These are phyloP conservation scores for Phytophthora cactorum DNA, from an alignment of 352 stramenopile species.

Conservation along the genomic window DNA sequence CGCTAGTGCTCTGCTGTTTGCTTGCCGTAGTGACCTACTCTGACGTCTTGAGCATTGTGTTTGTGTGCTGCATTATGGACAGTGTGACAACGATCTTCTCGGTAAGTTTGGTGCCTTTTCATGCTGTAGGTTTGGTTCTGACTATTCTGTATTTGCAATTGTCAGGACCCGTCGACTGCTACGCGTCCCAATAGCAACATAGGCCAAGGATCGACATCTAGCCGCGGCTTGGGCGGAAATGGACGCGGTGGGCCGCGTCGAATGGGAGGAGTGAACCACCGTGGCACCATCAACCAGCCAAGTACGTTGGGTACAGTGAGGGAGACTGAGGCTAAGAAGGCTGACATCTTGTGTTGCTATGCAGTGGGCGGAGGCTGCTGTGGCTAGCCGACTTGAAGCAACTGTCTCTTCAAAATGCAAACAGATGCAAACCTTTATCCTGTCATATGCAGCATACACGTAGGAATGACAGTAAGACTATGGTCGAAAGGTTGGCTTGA, in stretches of 20 bases:
- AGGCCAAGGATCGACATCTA: conserved; percentile 24
- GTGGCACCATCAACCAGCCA: conserved; percentile 60
- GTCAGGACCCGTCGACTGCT: conserved; percentile 54
- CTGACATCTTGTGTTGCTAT: conserved; percentile 13
- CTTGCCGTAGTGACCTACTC: neutral
- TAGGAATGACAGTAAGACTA: neutral
- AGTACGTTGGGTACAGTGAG: conserved; percentile 39
- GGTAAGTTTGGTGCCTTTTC: conserved; percentile 26
- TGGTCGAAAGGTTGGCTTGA: conserved; percentile 3
- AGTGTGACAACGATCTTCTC: conserved; percentile 68
- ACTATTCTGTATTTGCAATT: neutral
- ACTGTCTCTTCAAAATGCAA: conserved; percentile 2
- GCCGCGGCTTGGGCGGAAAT: conserved; percentile 24
- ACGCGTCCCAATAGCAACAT: conserved; percentile 46
- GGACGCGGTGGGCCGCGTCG: conserved; percentile 41
- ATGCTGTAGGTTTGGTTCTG: neutral
- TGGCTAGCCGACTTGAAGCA: conserved; percentile 29
- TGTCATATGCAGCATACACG: neutral
- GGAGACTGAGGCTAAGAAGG: too few species aligned
- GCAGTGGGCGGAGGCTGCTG: conserved; percentile 67
- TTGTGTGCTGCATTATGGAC: conserved; percentile 9
- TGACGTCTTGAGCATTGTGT: neutral
- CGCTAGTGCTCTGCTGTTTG: neutral
- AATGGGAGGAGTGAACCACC: conserved; percentile 66
- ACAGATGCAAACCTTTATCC: neutral